These are phyloP conservation scores for Aspergillus melleus DNA, from an alignment of 2,329 filamentous ascomycete genomes.

Conservation along the genomic window DNA sequence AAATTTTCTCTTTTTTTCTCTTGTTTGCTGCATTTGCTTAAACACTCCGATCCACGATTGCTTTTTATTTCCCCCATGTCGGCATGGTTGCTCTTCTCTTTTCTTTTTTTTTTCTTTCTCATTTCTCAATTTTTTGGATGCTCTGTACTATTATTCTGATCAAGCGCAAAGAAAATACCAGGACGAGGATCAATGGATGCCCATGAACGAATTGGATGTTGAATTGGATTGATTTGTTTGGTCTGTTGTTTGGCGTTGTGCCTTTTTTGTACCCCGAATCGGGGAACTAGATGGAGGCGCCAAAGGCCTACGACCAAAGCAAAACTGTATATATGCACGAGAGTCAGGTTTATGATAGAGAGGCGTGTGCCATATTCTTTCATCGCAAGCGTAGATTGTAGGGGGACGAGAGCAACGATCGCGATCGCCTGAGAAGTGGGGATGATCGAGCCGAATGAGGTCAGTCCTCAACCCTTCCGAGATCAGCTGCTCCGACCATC, in stretches of 20 bases:
- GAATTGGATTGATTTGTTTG: constrained; percentile 11
- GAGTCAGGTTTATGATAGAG: constrained; percentile 24
- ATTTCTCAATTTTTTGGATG: constrained; percentile 13
- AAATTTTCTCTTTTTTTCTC: not conserved
- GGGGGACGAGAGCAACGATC: not conserved
- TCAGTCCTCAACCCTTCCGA: not conserved
- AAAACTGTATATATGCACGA: constrained; percentile 27
- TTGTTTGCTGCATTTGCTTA: constrained; percentile 11
- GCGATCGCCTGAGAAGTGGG: not conserved
- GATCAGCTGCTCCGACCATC: not conserved
- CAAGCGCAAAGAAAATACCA: constrained; percentile 17
- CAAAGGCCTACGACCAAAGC: constrained; percentile 17
- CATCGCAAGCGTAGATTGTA: not conserved
- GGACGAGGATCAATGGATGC: constrained; percentile 17
- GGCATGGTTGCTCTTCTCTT: constrained; percentile 12
- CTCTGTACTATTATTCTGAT: constrained; percentile 26
- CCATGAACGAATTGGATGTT: constrained; percentile 19
- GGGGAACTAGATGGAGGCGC: constrained; percentile 15
- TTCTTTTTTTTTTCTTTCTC: constrained; percentile 13
- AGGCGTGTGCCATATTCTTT: constrained; percentile 3
- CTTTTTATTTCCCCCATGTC: not conserved
- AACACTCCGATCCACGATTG: constrained; percentile 9
- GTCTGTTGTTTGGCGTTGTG: not conserved
- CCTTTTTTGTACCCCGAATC: constrained; percentile 6
- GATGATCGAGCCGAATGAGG: not conserved